Percentiles rank a stretch among this genome's conserved stretches.
phyloP scores from a whole-genome alignment of 2,329 filamentous ascomycete genomes.

The Hypoxylon sp. region DNA sequence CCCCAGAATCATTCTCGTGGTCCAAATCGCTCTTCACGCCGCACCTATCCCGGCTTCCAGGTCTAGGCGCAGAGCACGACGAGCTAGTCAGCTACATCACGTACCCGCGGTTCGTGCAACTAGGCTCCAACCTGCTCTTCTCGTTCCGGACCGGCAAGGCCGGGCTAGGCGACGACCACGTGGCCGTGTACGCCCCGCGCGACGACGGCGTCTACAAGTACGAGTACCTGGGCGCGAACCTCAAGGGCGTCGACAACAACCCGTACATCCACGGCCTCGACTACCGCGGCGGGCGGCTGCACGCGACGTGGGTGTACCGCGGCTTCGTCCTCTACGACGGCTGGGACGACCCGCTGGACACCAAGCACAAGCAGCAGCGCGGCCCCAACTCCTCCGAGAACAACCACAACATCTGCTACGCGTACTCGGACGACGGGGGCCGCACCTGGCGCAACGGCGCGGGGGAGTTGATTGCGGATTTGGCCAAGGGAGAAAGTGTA shows the following conservation, averaged over 20 bases:
- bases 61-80: conserved; percentile 47
- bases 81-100: conserved; percentile 57
- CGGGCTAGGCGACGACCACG: conserved; percentile 62
- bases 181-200: conserved; percentile 56
- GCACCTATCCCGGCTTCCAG: conserved; percentile 54
- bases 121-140: conserved; percentile 57
- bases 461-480: conserved; percentile 53
- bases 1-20: conserved; percentile 53
- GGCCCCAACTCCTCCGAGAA: conserved; percentile 60
- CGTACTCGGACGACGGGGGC: conserved; percentile 60
- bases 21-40: conserved; percentile 53
- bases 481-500: conserved; percentile 55
- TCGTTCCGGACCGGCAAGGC: conserved; percentile 65
- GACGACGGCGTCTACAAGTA: conserved; percentile 44
- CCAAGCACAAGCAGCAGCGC: conserved; percentile 57
- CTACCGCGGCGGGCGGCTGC: conserved; percentile 52
- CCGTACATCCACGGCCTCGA: conserved; percentile 65
- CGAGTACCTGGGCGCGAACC: conserved; percentile 54
- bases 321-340: conserved; percentile 60
- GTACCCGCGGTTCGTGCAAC: conserved; percentile 62
- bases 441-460: conserved; percentile 58
- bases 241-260: conserved; percentile 66
- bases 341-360: conserved; percentile 57
- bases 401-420: conserved; percentile 64
- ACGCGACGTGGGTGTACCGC: conserved; percentile 64